Evolutionary conservation across 345 rosid genomes (phyloP).

Genomic region (Theobroma cacao): DNA sequence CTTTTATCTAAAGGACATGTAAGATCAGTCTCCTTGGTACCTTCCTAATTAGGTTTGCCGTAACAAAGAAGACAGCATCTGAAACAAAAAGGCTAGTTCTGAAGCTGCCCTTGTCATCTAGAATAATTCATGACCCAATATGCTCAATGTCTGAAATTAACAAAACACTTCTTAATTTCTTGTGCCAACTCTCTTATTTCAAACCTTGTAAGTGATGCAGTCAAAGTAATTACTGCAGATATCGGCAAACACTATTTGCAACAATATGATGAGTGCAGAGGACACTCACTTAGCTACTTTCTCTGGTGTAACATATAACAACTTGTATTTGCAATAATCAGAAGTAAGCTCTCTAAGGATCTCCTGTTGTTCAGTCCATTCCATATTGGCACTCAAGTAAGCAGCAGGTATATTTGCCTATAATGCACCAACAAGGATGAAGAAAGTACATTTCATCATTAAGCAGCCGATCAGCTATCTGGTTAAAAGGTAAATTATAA

Average conservation of each 20-base stretch:
- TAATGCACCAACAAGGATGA: constrained; percentile 16
- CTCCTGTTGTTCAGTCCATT: constrained; percentile 93
- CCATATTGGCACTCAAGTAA: constrained; percentile 90
- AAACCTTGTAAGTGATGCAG: constrained; percentile 2
- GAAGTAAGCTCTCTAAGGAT: constrained; percentile 82
- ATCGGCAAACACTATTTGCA: neutral
- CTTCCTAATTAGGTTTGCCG: neutral
- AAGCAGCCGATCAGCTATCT: constrained; percentile 1
- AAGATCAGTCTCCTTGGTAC: neutral
- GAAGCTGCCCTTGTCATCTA: neutral
- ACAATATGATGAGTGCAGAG: neutral
- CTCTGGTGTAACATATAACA: constrained; percentile 95
- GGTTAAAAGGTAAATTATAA: neutral
- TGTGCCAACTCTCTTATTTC: neutral
- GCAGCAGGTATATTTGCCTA: constrained; percentile 92
- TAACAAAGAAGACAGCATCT: neutral
- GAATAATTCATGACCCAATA: neutral
- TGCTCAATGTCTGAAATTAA: neutral
- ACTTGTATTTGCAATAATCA: constrained; percentile 78
- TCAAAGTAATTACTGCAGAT: neutral
- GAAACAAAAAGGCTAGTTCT: neutral
- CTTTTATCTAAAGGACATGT: neutral
- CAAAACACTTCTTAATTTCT: neutral
- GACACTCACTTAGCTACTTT: constrained; percentile 93
- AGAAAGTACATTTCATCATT: constrained; percentile 7